Evolutionary conservation across 2,329 filamentous ascomycete genomes (phyloP).

Genomic region (Nemania abortiva): DNA sequence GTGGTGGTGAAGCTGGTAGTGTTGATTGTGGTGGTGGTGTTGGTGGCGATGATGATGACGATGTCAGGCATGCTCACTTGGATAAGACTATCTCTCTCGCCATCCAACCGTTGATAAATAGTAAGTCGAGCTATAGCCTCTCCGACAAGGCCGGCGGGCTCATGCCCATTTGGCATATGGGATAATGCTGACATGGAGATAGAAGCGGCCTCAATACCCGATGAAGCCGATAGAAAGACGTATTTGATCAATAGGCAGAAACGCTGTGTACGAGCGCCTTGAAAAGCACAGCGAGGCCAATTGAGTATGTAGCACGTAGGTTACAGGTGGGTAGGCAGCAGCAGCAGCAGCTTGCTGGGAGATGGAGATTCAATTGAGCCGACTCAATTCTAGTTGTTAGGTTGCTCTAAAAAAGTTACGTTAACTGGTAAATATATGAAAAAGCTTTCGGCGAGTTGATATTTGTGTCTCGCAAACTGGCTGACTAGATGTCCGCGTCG

Average conservation of each 20-base stretch:
- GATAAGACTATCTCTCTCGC: conserved; percentile 47
- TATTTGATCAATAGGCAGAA: neutral
- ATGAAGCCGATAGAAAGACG: neutral
- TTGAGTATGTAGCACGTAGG: conserved; percentile 4
- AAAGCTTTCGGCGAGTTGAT: neutral
- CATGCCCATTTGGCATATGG: conserved; percentile 43
- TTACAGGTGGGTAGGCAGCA: conserved; percentile 20
- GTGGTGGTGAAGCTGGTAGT: neutral
- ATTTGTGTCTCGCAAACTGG: neutral
- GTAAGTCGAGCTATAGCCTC: conserved; percentile 43
- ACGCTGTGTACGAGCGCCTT: conserved; percentile 2
- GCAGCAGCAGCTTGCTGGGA: conserved; percentile 12
- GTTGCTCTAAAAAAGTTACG: neutral
- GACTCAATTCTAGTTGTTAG: neutral
- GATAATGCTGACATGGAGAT: conserved; percentile 35
- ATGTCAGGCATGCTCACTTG: conserved; percentile 42
- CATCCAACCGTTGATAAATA: conserved; percentile 48
- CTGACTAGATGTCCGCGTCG: conserved; percentile 1
- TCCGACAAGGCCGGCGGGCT: conserved; percentile 33
- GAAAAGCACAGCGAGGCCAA: conserved; percentile 1
- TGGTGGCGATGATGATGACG: neutral
- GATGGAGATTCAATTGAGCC: conserved; percentile 25
- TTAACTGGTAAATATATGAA: conserved; percentile 10
- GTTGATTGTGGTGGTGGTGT: neutral
- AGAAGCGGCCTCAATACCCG: neutral